Evolutionary conservation across 371 early-diverging fungal genomes (phyloP).

Genomic region (Apophysomyces variabilis): DNA sequence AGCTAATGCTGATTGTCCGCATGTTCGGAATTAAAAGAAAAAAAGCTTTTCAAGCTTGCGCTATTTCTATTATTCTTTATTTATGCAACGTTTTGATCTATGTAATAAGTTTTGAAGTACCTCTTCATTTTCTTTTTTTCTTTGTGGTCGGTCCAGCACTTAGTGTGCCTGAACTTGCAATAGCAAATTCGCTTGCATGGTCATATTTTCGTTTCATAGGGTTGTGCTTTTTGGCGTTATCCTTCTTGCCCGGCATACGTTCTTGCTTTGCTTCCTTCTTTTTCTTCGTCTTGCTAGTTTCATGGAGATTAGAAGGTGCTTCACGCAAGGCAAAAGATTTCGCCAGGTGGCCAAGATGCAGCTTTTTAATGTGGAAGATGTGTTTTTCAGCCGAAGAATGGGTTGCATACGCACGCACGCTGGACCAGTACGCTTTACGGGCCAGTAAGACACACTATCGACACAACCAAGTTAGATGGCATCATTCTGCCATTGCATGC

Average conservation of each 20-base stretch:
- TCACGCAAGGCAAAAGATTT: conserved; percentile 95
- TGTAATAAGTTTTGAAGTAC: too few species aligned
- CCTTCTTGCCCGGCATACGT: conserved; percentile 40
- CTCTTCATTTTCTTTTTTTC: conserved; percentile 30
- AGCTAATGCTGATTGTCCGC: too few species aligned
- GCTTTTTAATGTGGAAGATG: conserved; percentile 89
- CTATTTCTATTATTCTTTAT: too few species aligned
- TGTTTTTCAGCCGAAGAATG: conserved; percentile 81
- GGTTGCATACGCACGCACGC: conserved; percentile 93
- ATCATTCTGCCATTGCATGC: not conserved
- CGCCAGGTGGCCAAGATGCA: conserved; percentile 96
- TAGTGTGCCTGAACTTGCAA: conserved; percentile 30
- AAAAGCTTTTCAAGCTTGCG: too few species aligned
- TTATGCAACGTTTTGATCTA: too few species aligned
- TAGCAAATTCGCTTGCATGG: conserved; percentile 52
- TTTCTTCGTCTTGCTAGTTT: conserved; percentile 46
- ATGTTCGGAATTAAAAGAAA: too few species aligned
- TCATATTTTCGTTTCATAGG: conserved; percentile 42
- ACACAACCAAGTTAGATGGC: not conserved
- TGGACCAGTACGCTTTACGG: conserved; percentile 83
- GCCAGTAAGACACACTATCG: conserved; percentile 68
- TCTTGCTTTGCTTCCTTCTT: conserved; percentile 55
- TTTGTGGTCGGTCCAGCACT: conserved; percentile 44
- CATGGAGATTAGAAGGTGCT: conserved; percentile 72
- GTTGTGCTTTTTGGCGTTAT: conserved; percentile 34